Percentiles rank a stretch among this genome's conserved stretches.
Conservation (phyloP, 2,329 filamentous ascomycete genomes). For the Fusarium haematococcum region DNA sequence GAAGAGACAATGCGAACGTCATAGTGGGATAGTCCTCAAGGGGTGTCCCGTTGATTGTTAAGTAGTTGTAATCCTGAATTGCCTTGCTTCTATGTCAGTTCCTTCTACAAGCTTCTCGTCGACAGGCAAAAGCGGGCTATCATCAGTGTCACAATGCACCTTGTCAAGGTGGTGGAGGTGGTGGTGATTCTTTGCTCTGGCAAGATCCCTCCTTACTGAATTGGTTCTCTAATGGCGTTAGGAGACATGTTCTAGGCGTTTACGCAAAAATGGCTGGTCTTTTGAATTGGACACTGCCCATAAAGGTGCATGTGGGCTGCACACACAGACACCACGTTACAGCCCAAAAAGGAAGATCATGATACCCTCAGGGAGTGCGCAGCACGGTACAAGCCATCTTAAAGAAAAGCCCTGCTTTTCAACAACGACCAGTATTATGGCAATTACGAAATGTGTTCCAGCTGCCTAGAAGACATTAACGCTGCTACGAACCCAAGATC, state of each 20-base stretch:
- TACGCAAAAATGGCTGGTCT: neutral
- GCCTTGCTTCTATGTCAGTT: too few species aligned
- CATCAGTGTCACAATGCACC: neutral
- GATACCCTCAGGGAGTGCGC: neutral
- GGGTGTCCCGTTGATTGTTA: rapidly evolving
- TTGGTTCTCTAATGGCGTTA: neutral
- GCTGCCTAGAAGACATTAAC: neutral
- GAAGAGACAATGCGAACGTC: neutral
- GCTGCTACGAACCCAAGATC: neutral
- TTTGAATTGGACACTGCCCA: neutral
- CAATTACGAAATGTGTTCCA: neutral
- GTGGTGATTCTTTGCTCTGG: neutral
- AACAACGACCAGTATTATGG: neutral
- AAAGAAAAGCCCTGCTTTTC: neutral
- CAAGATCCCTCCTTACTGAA: neutral
- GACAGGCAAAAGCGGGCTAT: too few species aligned
- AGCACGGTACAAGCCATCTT: neutral
- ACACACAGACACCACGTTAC: neutral
- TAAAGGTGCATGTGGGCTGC: neutral
- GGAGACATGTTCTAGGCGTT: neutral
- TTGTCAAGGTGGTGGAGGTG: neutral
- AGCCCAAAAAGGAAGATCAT: neutral
- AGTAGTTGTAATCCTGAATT: too few species aligned
- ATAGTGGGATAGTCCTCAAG: neutral
- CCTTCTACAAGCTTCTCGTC: too few species aligned